Evolutionary conservation across 805 yeast species (phyloP).

Genomic region (Kurtzmaniella fragi): DNA sequence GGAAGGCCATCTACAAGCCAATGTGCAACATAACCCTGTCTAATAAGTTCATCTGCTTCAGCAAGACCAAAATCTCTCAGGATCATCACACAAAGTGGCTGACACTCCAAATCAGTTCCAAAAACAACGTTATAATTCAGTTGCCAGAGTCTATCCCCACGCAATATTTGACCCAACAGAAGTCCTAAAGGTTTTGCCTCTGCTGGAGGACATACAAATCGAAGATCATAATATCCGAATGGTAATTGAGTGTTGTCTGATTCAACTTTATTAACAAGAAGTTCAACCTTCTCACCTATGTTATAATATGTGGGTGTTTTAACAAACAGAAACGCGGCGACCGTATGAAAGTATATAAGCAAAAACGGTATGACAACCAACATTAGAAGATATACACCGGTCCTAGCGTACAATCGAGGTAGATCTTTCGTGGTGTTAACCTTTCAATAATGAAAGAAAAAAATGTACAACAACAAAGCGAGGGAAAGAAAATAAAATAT

Average conservation of each 20-base stretch:
- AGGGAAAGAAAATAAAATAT: no score
- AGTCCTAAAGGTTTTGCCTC: constrained; percentile 57
- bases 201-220: constrained; percentile 71
- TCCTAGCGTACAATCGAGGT: background rate
- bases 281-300: constrained; percentile 57
- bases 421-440: no score
- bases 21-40: constrained; percentile 70
- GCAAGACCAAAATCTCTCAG: constrained; percentile 47
- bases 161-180: constrained; percentile 69
- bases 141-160: constrained; percentile 77
- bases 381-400: background rate
- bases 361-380: background rate
- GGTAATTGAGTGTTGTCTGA: constrained; percentile 77
- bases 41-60: constrained; percentile 57
- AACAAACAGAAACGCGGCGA: constrained; percentile 12
- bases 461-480: no score
- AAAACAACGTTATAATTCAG: constrained; percentile 65
- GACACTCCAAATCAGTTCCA: constrained; percentile 63
- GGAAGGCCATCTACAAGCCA: constrained; percentile 85
- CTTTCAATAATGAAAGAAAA: no score
- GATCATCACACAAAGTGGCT: constrained; percentile 61
- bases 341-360: background rate
- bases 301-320: constrained; percentile 36
- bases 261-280: constrained; percentile 72
- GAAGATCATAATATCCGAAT: constrained; percentile 68